Base-by-base conservation (phyloP, 768 basidiomycete species). In the Mycena leptocephala region DNA sequence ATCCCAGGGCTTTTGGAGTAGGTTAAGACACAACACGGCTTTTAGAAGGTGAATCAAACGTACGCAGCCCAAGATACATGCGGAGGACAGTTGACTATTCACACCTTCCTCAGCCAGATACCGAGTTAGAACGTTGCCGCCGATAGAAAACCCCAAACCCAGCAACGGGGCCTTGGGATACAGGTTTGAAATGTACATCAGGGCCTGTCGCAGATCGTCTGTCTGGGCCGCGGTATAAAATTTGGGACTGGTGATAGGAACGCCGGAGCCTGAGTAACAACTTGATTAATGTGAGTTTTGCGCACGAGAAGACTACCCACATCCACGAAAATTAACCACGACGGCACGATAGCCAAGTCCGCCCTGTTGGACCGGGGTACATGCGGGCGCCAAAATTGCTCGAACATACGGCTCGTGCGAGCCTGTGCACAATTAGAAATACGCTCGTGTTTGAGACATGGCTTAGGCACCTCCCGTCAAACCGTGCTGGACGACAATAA, bases 361-460 rank as follows among this genome's bases (percentile, higher is more conserved):
- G 20, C 95, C 96, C 79, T 94, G 88, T 41, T 90, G 89, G 6
- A 93, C 89, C 24, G 95, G 90, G 30, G 89, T 87, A 81, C 94
- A 94, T 13, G 93, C 94, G 70, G 92, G 93, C 63, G 91, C 90
- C 5, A 99, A 87, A 58, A 98, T 89, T 24, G 95, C 93, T 72
- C 96, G 90, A 53, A 98, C 95, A 81, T 98, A 99, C 26, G 94
- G 89, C 87, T 98, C 98, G 81, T 98, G 92, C n/a, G 95, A 96
- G 55, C 96, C 95, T 96, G 73, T 48, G 24, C 16, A 30, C 66
- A 22, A 32, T 76, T 73, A 62, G 71, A 61, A 65, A 64, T 64
- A 64, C 22, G 56, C 33, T 5, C 28, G 16, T 18, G 10, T 5
- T 26, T 28, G 20, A 18, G 39, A 39, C n/a, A 24, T 24, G n/a